Conservation (phyloP, 2,329 filamentous ascomycete species). For the Tolypocladium paradoxum region DNA sequence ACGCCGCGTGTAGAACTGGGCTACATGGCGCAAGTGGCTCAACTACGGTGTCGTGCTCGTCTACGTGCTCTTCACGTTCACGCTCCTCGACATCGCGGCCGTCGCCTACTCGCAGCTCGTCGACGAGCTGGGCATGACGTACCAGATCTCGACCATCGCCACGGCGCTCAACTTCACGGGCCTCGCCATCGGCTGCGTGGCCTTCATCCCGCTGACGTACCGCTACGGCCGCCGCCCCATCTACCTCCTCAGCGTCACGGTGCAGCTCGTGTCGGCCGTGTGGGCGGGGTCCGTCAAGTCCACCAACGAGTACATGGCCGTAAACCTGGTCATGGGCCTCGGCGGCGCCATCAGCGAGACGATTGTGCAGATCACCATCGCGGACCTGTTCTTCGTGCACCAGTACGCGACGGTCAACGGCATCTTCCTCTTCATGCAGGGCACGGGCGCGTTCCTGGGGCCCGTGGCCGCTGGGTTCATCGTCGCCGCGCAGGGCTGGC, state of each 20-base stretch:
- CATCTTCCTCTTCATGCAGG: slow-evolving; percentile 11
- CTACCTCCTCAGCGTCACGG: slow-evolving; percentile 22
- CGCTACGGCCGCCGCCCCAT: slow-evolving; percentile 12
- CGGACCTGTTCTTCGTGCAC: slow-evolving; percentile 21
- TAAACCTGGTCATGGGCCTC: slow-evolving; percentile 24
- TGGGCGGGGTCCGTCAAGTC: slow-evolving; percentile 33
- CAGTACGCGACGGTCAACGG: slow-evolving; percentile 30
- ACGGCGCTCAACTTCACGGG: slow-evolving; percentile 6
- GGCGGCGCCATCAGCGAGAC: slow-evolving; percentile 27
- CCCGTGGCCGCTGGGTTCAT: slow-evolving; percentile 19
- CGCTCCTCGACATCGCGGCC: not conserved
- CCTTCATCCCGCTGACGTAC: slow-evolving; percentile 11
- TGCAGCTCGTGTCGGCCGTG: slow-evolving; percentile 21
- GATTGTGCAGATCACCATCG: slow-evolving; percentile 25
- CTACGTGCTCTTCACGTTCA: not conserved
- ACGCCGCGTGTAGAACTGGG: not conserved
- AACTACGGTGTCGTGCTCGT: not conserved
- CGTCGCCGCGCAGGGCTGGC: slow-evolving; percentile 13
- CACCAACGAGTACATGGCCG: slow-evolving; percentile 28
- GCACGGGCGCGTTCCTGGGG: slow-evolving; percentile 16
- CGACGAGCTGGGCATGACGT: not conserved
- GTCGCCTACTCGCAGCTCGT: not conserved
- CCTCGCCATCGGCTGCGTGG: slow-evolving; percentile 10
- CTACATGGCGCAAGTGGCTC: not conserved
- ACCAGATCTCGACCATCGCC: not conserved